Evolutionary conservation across 257 asterid species (phyloP).

Genomic region (Solanum gracilifrons): DNA sequence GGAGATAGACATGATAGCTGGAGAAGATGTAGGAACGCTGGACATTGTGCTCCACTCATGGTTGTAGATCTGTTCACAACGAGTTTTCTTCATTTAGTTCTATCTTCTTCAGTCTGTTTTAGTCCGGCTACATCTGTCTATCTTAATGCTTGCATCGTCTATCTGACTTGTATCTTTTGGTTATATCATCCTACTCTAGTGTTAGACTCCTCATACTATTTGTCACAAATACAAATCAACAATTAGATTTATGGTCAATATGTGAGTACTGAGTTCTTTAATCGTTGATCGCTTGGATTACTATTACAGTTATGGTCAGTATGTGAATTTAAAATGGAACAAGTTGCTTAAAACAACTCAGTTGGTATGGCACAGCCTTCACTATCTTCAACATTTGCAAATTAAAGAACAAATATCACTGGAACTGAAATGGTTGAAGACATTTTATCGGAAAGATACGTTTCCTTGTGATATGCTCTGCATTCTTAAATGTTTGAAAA

Average conservation of each 20-base stretch:
- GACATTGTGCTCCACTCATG: background rate
- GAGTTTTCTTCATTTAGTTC: background rate
- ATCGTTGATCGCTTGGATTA: too few relatives aligned
- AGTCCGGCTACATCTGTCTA: background rate
- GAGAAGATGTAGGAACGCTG: background rate
- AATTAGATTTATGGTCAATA: background rate
- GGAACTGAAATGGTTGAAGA: too few relatives aligned
- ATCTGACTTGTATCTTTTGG: background rate
- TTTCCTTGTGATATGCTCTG: too few relatives aligned
- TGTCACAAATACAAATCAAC: background rate
- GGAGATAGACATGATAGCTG: background rate
- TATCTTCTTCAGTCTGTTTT: background rate
- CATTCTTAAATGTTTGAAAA: background rate
- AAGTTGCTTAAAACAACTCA: background rate
- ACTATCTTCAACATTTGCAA: too few relatives aligned
- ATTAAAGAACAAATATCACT: too few relatives aligned
- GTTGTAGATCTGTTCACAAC: background rate
- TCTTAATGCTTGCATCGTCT: background rate
- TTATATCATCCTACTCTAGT: background rate
- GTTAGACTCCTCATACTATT: background rate
- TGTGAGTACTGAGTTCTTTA: background rate
- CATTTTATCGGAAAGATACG: too few relatives aligned
- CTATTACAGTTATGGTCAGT: background rate
- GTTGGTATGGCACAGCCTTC: background rate
- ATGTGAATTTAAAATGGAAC: background rate